These are phyloP conservation scores for Kingdonia uniflora DNA, from an alignment of 164 flowering plant genomes.

Conservation along the genomic window DNA sequence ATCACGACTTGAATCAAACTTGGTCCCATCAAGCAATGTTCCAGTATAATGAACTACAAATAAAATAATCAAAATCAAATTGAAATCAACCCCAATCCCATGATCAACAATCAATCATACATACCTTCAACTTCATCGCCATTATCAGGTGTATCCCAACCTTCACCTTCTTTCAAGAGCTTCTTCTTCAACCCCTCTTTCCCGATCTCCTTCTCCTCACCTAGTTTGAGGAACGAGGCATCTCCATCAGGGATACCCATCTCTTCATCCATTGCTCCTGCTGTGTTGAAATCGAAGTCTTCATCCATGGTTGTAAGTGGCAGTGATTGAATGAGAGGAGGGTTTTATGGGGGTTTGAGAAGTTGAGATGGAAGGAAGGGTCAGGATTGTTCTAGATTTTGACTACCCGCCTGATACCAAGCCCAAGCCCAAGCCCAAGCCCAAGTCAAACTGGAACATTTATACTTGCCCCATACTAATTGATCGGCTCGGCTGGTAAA, in stretches of 20 bases:
- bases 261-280: conserved; percentile 28
- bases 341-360: not conserved
- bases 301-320: conserved; percentile 24
- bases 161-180: conserved; percentile 77
- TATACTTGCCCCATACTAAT: no score
- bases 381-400: conserved; percentile 1
- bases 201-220: conserved; percentile 95
- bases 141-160: conserved; percentile 70
- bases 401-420: no score
- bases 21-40: conserved; percentile 81
- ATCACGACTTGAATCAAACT: conserved; percentile 90
- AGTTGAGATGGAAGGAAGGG: not conserved
- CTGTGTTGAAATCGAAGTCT: conserved; percentile 32
- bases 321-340: not conserved
- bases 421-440: no score
- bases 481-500: no score
- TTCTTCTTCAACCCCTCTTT: conserved; percentile 75
- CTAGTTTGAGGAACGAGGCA: conserved; percentile 44
- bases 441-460: no score
- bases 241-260: conserved; percentile 33
- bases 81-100: conserved; percentile 2
- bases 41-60: conserved; percentile 89
- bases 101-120: not conserved
- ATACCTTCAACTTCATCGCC: conserved; percentile 94
- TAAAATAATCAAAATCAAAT: conserved; percentile 4